phyloP scores from a whole-genome alignment of 495 filamentous ascomycete genomes.

The Tetracladium setigerum region DNA sequence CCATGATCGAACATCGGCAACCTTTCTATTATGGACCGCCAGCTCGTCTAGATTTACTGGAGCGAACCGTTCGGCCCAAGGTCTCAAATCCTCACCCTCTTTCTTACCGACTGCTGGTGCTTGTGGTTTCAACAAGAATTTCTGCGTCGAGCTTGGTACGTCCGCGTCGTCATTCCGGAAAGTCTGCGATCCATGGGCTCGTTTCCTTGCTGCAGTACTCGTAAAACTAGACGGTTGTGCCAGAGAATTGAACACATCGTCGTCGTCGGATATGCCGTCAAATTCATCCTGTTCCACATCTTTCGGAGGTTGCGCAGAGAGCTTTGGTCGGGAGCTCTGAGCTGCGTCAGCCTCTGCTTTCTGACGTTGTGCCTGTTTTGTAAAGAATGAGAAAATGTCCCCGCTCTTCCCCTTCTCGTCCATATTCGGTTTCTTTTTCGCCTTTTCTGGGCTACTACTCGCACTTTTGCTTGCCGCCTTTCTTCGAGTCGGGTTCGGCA shows the following conservation, averaged over 20 bases:
- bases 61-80: constrained; percentile 82
- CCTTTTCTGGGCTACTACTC: constrained; percentile 44
- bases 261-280: constrained; percentile 38
- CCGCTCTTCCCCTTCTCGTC: constrained; percentile 35
- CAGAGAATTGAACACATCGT: constrained; percentile 36
- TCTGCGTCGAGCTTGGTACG: constrained; percentile 20
- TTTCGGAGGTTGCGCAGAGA: background rate
- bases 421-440: constrained; percentile 27
- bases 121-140: constrained; percentile 29
- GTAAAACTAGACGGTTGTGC: constrained; percentile 33
- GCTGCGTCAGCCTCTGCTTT: constrained; percentile 12
- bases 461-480: constrained; percentile 26
- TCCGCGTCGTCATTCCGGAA: constrained; percentile 10
- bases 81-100: constrained; percentile 40
- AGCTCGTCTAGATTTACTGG: constrained; percentile 71
- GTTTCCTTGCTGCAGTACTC: constrained; percentile 36
- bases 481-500: constrained; percentile 6
- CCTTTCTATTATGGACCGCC: constrained; percentile 89
- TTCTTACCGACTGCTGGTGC: constrained; percentile 10
- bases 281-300: constrained; percentile 5
- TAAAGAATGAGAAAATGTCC: constrained; percentile 44
- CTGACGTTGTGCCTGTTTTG: constrained; percentile 39
- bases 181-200: constrained; percentile 17
- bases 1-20: constrained; percentile 78
- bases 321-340: background rate